These are phyloP conservation scores for Metschnikowia borealis DNA, from an alignment of 805 yeast genomes.

Conservation along the genomic window DNA sequence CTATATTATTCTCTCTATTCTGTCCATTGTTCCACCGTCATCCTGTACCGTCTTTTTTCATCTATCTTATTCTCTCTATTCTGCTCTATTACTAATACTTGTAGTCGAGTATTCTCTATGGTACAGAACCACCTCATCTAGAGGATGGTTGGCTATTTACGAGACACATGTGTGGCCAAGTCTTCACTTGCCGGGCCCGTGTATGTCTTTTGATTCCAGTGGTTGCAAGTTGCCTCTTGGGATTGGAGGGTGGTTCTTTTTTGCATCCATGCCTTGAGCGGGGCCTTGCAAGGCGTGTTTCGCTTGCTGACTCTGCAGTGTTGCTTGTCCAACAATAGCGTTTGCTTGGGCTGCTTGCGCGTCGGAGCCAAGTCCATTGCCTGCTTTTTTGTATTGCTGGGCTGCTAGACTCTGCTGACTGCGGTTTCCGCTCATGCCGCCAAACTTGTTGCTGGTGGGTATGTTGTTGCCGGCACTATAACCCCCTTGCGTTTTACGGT, in stretches of 20 bases:
- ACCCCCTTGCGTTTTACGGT: conserved; percentile 3
- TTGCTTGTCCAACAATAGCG: not conserved
- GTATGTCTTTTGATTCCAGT: conserved; percentile 2
- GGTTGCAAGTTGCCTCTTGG: not conserved
- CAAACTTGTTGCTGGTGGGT: conserved; percentile 3
- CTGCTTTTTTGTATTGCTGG: not conserved
- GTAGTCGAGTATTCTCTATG: conserved; percentile 9
- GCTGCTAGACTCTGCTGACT: not conserved
- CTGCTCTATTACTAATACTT: not conserved
- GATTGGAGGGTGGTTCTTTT: conserved; percentile 1
- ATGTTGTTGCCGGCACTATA: conserved; percentile 5
- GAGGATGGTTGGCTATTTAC: conserved; percentile 13
- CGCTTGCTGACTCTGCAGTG: conserved; percentile 3
- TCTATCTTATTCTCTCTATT: too few species aligned
- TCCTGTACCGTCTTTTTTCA: too few species aligned
- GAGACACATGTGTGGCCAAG: conserved; percentile 6
- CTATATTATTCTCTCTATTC: too few species aligned
- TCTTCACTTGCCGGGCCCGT: conserved; percentile 3
- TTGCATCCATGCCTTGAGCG: conserved; percentile 5
- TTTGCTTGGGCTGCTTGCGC: not conserved
- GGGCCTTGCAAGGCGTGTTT: not conserved
- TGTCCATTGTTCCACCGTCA: too few species aligned
- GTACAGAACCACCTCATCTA: conserved; percentile 17
- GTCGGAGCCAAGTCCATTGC: not conserved
- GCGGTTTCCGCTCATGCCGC: conserved; percentile 3